Evolutionary conservation across 148 eudicot species (phyloP).

Genomic region (Nyssa sinensis): DNA sequence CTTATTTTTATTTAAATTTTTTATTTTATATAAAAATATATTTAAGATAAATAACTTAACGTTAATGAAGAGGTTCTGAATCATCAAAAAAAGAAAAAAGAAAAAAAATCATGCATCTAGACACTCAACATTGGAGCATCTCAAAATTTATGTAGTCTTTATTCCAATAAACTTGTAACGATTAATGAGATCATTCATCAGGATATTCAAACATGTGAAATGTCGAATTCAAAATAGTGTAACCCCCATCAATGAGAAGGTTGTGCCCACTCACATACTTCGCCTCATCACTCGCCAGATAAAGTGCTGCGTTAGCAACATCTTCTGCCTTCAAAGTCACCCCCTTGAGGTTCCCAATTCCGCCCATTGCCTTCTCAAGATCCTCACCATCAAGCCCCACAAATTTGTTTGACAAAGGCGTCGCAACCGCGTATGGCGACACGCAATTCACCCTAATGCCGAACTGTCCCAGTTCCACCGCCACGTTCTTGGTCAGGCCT

Average conservation of each 20-base stretch:
- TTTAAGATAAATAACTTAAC: no score
- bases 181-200: slow-evolving; percentile 5
- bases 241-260: slow-evolving; percentile 50
- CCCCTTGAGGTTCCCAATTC: slow-evolving; percentile 36
- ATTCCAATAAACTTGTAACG: no score
- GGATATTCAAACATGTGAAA: slow-evolving; percentile 30
- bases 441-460: slow-evolving; percentile 50
- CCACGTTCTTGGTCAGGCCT: slow-evolving; percentile 42
- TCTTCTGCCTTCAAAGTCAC: slow-evolving; percentile 25
- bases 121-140: no score
- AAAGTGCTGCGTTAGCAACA: slow-evolving; percentile 50
- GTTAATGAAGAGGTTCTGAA: no score
- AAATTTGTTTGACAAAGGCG: slow-evolving; percentile 25
- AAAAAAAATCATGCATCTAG: no score
- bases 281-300: slow-evolving; percentile 50
- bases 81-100: no score
- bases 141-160: no score
- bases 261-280: slow-evolving; percentile 54
- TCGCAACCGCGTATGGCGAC: slow-evolving; percentile 36
- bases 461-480: slow-evolving; percentile 44
- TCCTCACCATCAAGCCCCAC: slow-evolving; percentile 24
- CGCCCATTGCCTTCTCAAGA: slow-evolving; percentile 20
- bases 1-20: no score
- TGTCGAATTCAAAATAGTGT: slow-evolving; percentile 22
- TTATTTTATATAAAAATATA: no score